Base-by-base conservation (phyloP, 225 moss, liverwort and hornwort species). In the Sphagnum contortum region DNA sequence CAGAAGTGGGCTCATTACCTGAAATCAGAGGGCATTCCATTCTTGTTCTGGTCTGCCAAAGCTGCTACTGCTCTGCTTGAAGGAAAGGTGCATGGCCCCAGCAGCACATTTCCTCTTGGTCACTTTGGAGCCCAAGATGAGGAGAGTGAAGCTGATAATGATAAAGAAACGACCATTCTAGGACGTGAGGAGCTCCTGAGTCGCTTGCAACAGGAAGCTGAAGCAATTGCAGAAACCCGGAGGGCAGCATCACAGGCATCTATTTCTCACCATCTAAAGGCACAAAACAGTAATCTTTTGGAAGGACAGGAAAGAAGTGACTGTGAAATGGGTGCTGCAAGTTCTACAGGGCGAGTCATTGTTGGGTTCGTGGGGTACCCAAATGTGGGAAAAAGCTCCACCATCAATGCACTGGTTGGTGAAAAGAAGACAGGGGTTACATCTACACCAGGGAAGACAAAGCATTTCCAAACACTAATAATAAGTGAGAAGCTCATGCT, bases 331-430 rank as follows among this genome's bases (percentile, higher is more conserved):
- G 79, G 70, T 14, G 69, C 68, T 44, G 72, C 74, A 58, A 63
- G 57, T 75, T 66, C 64, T 44, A 74, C 83, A 11, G 71, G 79
- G 55, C 87, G 86, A 75, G 98, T 91, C 65, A 86, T 91, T 60
- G 93, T 98, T 44, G 98, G 98, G 60, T 98, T 98, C 73, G 91
- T 98, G 13, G 98, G 93, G n/a, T 98, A 98, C 63, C 93, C 98
- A 6, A 98, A 98, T 74, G 98, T 98, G 13, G 98, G 98, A 5
- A 98, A 98, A 68, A 94, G 94, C 52, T 98, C 98, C 50, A 91
- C 98, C 44, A 98, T 98, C 72, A 98, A 98, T 64, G 98, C 98
- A 5, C 67, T 98, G 59, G 93, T 98, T 52, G 98, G 98, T 46
- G 81, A 87, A 68, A 98, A 98, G 81, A 93, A 89, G 75, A 98